These are phyloP conservation scores for Penicillium waksmanii DNA, from an alignment of 495 filamentous ascomycete species.

Conservation along the genomic window DNA sequence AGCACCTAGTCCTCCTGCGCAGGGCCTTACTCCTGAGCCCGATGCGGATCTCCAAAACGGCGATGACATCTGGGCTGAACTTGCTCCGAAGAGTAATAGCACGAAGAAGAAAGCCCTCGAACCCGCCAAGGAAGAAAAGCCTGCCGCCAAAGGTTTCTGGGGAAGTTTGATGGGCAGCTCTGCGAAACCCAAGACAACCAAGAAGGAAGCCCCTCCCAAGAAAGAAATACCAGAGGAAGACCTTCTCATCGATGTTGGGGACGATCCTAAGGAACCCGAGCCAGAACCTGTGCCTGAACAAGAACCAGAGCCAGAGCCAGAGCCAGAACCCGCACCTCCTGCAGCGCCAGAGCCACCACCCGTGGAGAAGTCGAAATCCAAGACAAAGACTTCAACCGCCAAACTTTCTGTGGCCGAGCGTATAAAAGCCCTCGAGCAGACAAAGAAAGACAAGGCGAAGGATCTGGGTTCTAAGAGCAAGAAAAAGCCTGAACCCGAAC, in stretches of 20 bases:
- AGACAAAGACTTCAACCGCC: slow-evolving; percentile 30
- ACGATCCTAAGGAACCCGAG: slow-evolving; percentile 32
- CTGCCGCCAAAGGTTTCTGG: slow-evolving; percentile 51
- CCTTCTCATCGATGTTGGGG: slow-evolving; percentile 38
- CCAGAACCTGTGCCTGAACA: slow-evolving; percentile 23
- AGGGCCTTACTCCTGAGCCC: slow-evolving; percentile 49
- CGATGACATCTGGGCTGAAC: slow-evolving; percentile 44
- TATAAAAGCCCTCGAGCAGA: slow-evolving; percentile 51
- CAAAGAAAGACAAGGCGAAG: slow-evolving; percentile 45
- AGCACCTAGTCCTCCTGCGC: slow-evolving; percentile 56
- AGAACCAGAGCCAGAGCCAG: slow-evolving; percentile 40
- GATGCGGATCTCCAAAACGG: slow-evolving; percentile 29
- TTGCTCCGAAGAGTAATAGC: slow-evolving; percentile 38
- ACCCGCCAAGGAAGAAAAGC: slow-evolving; percentile 35
- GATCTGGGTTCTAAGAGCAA: slow-evolving; percentile 37
- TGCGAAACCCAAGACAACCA: slow-evolving; percentile 39
- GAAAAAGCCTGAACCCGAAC: slow-evolving; percentile 22
- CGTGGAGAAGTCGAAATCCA: slow-evolving; percentile 37
- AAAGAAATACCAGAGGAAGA: slow-evolving; percentile 32
- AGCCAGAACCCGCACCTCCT: slow-evolving; percentile 30
- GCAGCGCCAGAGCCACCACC: slow-evolving; percentile 29
- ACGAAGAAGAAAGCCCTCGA: slow-evolving; percentile 34
- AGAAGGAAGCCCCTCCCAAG: slow-evolving; percentile 25
- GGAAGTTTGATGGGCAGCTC: slow-evolving; percentile 43
- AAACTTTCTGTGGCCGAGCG: slow-evolving; percentile 52